phyloP scores from a whole-genome alignment of 2,329 filamentous ascomycete genomes.

The Diaporthe nobilis region DNA sequence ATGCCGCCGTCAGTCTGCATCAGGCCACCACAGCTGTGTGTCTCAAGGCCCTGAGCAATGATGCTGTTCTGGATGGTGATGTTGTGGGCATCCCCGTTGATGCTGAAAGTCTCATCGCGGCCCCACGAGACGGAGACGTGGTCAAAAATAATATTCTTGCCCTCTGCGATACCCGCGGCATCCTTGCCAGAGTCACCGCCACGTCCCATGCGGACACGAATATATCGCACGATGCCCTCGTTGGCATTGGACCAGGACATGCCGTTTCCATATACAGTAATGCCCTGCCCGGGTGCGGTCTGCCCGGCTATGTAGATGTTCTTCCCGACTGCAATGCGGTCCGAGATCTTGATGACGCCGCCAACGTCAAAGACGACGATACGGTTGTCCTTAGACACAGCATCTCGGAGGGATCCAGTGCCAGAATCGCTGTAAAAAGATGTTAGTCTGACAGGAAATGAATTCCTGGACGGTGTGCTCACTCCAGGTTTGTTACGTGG shows the following conservation, averaged over 20 bases:
- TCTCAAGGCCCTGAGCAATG: slow-evolving; percentile 67
- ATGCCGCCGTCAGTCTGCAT: slow-evolving; percentile 65
- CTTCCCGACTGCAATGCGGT: slow-evolving; percentile 61
- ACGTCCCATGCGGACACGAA: slow-evolving; percentile 68
- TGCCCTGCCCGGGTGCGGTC: slow-evolving; percentile 62
- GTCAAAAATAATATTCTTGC: slow-evolving; percentile 69
- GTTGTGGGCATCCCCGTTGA: slow-evolving; percentile 62
- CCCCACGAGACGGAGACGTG: slow-evolving; percentile 68
- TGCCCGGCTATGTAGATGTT: slow-evolving; percentile 65
- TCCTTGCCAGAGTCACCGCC: slow-evolving; percentile 66
- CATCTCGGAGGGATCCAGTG: slow-evolving; percentile 64
- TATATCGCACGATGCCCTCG: slow-evolving; percentile 68
- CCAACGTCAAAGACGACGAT: slow-evolving; percentile 65
- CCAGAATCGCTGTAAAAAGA: slow-evolving; percentile 56
- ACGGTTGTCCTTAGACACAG: slow-evolving; percentile 61
- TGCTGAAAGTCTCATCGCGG: slow-evolving; percentile 69
- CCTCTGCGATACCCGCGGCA: slow-evolving; percentile 66
- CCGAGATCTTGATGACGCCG: slow-evolving; percentile 63
- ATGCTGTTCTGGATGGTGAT: slow-evolving; percentile 67
- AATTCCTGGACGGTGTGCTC: not conserved
- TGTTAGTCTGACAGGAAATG: not conserved
- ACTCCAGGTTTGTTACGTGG: slow-evolving; percentile 29
- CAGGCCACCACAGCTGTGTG: slow-evolving; percentile 66
- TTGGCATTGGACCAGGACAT: slow-evolving; percentile 66
- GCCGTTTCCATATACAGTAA: slow-evolving; percentile 69